Base-by-base conservation (phyloP, 176 grass and related monocot genomes). In the Puccinellia tenuiflora region DNA sequence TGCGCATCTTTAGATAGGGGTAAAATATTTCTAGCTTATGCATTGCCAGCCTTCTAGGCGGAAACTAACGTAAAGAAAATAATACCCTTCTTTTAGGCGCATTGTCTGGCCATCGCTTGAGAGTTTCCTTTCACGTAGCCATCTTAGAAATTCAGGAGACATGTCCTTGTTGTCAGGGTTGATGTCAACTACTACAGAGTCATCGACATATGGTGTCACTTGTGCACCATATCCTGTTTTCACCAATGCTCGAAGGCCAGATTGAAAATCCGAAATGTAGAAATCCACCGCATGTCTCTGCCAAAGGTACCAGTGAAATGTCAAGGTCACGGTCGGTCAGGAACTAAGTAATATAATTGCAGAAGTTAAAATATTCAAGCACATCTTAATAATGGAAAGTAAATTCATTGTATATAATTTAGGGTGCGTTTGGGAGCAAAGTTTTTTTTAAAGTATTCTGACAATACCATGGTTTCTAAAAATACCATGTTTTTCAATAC, bases 71-170 rank as follows among this genome's bases (percentile, higher is more conserved):
- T 20, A 47, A 46, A 54, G 78, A 73, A 63, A 68, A 77, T 12
- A 81, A 50, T 98, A 98, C 96, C 96, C 96, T 95, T 98, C 96
- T 98, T 98, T 95, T 21, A 98, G 91, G 81, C 91, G 91, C 96
- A 98, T 98, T 78, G 69, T 85, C 14, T 88, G 83, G 68, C 91
- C 91, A 26, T 98, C 96, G 10, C 87, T 90, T 16, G 96, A 98
- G 63, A 98, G 91, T 69, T 93, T 98, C 64, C 91, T 93, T 66
- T 88, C 91, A 37, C 85, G 84, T 52, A 98, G 85, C 96, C 96
- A 98, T 80, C 96, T 78, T 33, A 91, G 85, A 86, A 91, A 98
- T 24, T 98, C 96, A 73, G 96, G 96, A 70, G 96, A 91, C 87
- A 92, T 88, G 26, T 93, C 87, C 78, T 96, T 98, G 73, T 98